Base-by-base conservation (phyloP, 2,329 filamentous ascomycete species). In the Phyllosticta citriasiana region DNA sequence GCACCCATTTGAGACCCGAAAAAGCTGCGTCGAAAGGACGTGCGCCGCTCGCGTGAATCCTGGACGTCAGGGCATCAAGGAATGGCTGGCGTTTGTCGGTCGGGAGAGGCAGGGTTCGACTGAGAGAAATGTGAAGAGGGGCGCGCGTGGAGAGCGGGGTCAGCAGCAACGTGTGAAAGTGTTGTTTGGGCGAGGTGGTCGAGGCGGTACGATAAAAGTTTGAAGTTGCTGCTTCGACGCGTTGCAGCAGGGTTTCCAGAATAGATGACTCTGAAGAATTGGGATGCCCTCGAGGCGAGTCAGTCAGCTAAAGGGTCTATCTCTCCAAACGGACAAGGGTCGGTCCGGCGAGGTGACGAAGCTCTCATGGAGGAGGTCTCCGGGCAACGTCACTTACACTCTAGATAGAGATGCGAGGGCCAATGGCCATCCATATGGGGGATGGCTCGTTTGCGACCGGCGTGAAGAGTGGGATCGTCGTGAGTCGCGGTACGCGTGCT, bases 91-190 rank as follows among this genome's bases (percentile, higher is more conserved):
- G 90, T 65, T 87, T 80, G n/a, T 85, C 80, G 0, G 89, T 91
- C 55, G 79, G 78, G 33, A 99, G 83, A 12, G 86, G 82, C 57
- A 97, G 77, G 0, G 94, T 88, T 5, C 90, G 82, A 7, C 94
- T 97, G 6, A 99, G 81, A 66, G 91, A 96, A 69, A 99, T 86
- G 74, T 99, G 94, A 55, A 99, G 80, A 2, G 93, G 93, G 57
- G 90, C 78, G 4, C 88, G 86, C 5, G 56, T 57, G 24, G 66
- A 60, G 16, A 71, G 47, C n/a, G 65, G 63, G 55, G 68, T 71
- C 9, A 64, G 35, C 5, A 66, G 68, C 53, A 57, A 61, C 24
- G 50, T 58, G 55, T 54, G 54, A 19, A 61, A 47, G 53, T 19
- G 53, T 19, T 60, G 58, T 50, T 52, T 33, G 26, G 22, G 19